These are phyloP conservation scores for Aspergillus bertholletiae DNA, from an alignment of 495 filamentous ascomycete species.

Conservation along the genomic window DNA sequence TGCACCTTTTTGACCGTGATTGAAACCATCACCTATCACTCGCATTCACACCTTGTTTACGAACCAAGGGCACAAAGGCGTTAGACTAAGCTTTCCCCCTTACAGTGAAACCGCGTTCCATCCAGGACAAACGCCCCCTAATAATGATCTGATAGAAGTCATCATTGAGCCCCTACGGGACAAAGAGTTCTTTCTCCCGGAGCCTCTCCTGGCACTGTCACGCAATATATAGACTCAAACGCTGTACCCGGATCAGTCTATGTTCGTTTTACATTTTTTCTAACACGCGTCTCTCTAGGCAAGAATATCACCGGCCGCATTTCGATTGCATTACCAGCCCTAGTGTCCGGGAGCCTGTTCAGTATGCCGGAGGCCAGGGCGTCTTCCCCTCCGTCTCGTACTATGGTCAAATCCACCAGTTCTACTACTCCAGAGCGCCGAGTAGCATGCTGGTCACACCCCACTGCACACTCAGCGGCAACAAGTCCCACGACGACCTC, in stretches of 20 bases:
- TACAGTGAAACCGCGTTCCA: neutral
- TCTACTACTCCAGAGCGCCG: neutral
- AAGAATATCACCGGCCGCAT: too few species aligned
- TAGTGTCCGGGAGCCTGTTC: neutral
- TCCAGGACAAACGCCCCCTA: neutral
- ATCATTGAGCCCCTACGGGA: neutral
- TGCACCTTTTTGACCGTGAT: neutral
- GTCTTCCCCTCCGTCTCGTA: neutral
- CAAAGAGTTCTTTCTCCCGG: neutral
- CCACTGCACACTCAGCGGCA: neutral
- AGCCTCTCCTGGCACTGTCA: neutral
- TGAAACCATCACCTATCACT: neutral
- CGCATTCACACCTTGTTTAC: neutral
- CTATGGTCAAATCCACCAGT: neutral
- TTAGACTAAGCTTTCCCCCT: neutral
- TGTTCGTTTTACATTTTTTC: neutral
- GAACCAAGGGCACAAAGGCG: neutral
- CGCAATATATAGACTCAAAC: neutral
- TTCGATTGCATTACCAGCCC: too few species aligned
- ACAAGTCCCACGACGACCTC: neutral
- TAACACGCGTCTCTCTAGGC: too few species aligned
- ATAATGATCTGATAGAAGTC: neutral
- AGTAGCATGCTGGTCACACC: neutral
- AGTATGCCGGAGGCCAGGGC: neutral
- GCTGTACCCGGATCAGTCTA: too few species aligned